Conservation (phyloP, 108 stramenopile species). For the Cyclotella distinguenda region DNA sequence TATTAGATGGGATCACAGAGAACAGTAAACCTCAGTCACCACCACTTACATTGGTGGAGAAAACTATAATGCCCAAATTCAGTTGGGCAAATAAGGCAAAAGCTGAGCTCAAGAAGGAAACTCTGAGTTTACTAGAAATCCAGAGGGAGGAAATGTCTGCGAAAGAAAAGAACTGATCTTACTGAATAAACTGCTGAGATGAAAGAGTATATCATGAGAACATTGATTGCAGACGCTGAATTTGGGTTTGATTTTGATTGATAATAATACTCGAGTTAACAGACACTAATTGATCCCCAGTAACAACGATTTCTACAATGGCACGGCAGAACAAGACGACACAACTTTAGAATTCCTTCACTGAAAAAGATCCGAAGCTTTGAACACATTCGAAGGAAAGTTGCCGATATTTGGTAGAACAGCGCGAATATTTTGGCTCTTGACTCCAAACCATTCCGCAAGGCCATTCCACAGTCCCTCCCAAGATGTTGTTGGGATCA, state of each 20-base stretch:
- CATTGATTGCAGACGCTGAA: too few relatives aligned
- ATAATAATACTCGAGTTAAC: too few relatives aligned
- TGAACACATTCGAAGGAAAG: slow-evolving; percentile 10
- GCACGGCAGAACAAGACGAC: too few relatives aligned
- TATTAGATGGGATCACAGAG: neutral
- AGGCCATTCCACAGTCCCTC: slow-evolving; percentile 57
- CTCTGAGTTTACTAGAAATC: slow-evolving; percentile 19
- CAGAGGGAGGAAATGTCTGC: slow-evolving; percentile 31
- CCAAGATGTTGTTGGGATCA: slow-evolving; percentile 74
- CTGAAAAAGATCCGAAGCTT: neutral
- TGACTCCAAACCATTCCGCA: slow-evolving; percentile 44
- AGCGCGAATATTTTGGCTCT: slow-evolving; percentile 11
- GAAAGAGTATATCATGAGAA: too few relatives aligned
- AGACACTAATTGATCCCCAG: too few relatives aligned
- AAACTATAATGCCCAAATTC: slow-evolving; percentile 14
- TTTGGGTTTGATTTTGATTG: too few relatives aligned
- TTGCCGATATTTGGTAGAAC: slow-evolving; percentile 41
- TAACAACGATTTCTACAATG: too few relatives aligned
- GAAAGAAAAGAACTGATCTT: slow-evolving; percentile 3
- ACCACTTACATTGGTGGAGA: neutral
- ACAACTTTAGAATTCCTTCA: too few relatives aligned
- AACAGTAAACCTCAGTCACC: neutral
- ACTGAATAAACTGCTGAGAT: neutral
- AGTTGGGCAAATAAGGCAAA: slow-evolving; percentile 20
- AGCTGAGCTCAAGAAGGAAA: slow-evolving; percentile 1